Conservation (phyloP, 345 rosid species). For the Gossypioides kirkii region DNA sequence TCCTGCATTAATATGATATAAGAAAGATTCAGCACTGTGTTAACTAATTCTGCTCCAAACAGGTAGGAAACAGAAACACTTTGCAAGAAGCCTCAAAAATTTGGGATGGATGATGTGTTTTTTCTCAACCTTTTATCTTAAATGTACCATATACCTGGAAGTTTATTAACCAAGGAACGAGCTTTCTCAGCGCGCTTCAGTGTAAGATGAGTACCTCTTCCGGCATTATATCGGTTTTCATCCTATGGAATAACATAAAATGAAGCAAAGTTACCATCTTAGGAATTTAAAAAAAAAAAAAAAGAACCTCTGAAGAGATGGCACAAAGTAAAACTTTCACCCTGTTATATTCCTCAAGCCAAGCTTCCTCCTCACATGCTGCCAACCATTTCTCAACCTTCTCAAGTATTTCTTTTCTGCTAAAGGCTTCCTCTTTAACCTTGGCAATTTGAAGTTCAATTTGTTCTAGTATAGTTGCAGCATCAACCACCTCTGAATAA, state of each 20-base stretch:
- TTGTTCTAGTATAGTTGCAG: conserved; percentile 62
- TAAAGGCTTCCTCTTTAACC: conserved; percentile 83
- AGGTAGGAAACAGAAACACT: neutral
- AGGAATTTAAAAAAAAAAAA: conserved; percentile 24
- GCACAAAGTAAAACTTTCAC: conserved; percentile 30
- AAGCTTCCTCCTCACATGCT: conserved; percentile 92
- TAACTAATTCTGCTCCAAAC: neutral
- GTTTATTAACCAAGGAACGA: conserved; percentile 80
- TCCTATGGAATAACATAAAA: conserved; percentile 48
- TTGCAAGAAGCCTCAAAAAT: neutral
- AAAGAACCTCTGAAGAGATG: neutral
- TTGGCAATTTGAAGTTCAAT: conserved; percentile 77
- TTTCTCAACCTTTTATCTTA: neutral
- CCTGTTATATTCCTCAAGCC: conserved; percentile 99
- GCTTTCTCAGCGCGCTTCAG: conserved; percentile 99
- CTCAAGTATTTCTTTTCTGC: conserved; percentile 90
- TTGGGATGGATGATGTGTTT: neutral
- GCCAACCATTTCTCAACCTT: conserved; percentile 91
- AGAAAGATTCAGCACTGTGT: conserved; percentile 4
- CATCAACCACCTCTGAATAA: conserved; percentile 55
- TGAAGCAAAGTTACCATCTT: conserved; percentile 8
- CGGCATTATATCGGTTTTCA: conserved; percentile 92
- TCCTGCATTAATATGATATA: conserved; percentile 34
- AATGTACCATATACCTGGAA: conserved; percentile 54
- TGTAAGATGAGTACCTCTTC: conserved; percentile 92